Conservation (phyloP, 2,329 filamentous ascomycete species). For the Clonostachys chloroleuca region DNA sequence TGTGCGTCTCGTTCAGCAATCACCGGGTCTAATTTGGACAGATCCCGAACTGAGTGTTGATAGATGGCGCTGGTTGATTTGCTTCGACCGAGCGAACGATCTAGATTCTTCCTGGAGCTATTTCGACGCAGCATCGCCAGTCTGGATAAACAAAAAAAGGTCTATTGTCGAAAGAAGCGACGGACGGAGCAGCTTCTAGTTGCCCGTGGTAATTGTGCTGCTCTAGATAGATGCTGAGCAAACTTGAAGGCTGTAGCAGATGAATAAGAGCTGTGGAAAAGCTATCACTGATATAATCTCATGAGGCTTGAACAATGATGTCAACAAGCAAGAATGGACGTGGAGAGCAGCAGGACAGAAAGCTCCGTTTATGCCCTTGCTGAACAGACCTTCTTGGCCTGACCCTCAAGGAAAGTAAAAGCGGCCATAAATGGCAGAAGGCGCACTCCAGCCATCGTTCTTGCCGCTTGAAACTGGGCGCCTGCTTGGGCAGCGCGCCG, state of each 20-base stretch:
- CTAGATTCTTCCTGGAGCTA: constrained; percentile 34
- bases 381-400: too few species aligned
- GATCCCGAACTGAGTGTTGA: constrained; percentile 28
- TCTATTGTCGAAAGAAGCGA: not conserved
- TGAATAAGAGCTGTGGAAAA: not conserved
- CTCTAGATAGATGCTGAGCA: not conserved
- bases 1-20: constrained; percentile 55
- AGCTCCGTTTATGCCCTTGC: not conserved
- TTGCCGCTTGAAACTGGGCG: too few species aligned
- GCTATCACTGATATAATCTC: not conserved
- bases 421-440: not conserved
- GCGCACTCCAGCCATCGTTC: not conserved
- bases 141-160: constrained; percentile 1
- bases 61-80: constrained; percentile 46
- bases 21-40: constrained; percentile 43
- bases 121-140: constrained; percentile 43
- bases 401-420: not conserved
- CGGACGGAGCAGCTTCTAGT: not conserved
- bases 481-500: too few species aligned
- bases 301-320: not conserved
- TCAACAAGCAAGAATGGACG: not conserved
- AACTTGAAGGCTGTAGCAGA: not conserved
- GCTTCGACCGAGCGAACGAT: constrained; percentile 39
- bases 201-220: not conserved
- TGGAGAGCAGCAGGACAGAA: not conserved